Base-by-base conservation (phyloP, 352 stramenopile species). In the Peronospora tabacina region DNA sequence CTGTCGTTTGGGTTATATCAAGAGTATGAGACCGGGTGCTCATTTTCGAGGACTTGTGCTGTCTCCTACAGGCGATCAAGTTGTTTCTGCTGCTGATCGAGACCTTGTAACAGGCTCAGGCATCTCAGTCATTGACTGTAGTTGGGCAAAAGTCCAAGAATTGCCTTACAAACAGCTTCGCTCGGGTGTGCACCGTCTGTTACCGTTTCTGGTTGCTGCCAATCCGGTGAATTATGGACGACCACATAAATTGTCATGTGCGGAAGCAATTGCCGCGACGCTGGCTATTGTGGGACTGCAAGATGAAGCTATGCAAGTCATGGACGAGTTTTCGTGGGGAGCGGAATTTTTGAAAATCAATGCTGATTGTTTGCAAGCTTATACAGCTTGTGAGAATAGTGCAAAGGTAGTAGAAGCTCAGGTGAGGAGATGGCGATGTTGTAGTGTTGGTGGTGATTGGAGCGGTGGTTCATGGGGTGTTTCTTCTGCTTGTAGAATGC, bases 211-310 rank as follows among this genome's bases (percentile, higher is more conserved):
- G 17, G 93, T 99, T 20, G 97, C 97, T 0, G 96, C 96, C 2
- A 99, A 99, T 66, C 92, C 90, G 22, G 96, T 99, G 19, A 99
- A 99, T 77, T 99, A 99, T 72, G 97, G 97, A 16, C 86, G 87
- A 38, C 95, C 90, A 4, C 85, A 84, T 77, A 95, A 99, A 66
- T 72, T 99, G 1, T 97, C 87, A 49, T 98, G 95, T 56, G 97
- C 92, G 0, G 97, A 99, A 66, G 96, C 97, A 3, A 94, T 97
- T 41, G 94, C 95, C 0, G 97, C 96, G 20, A 98, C 94, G 16
- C 70, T 99, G 11, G 98, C 96, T 67, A 99, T 99, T 65, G 95
- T 96, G 46, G 94, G 94, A 1, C 83, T 94, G 39, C 70, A 90
- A 29, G 70, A 95, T 15, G 87, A 96, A 48, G 92, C 90, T 2